phyloP scores from a whole-genome alignment of 2,329 filamentous ascomycete genomes.

The Xylaria sp. region DNA sequence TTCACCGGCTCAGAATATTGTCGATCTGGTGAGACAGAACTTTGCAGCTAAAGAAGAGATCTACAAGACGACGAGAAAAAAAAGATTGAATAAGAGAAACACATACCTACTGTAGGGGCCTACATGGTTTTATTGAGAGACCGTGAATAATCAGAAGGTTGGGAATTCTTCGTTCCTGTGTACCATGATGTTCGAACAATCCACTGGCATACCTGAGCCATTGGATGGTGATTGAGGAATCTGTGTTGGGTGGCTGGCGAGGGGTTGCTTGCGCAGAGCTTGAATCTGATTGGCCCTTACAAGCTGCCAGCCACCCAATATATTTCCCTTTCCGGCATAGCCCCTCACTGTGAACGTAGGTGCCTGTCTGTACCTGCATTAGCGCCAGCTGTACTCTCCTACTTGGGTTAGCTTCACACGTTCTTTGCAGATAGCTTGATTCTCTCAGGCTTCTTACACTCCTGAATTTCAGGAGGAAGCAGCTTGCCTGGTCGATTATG shows the following conservation, averaged over 20 bases:
- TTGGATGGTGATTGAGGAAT: constrained; percentile 5
- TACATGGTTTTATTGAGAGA: constrained; percentile 41
- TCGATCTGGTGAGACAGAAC: constrained; percentile 14
- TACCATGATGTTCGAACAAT: neutral
- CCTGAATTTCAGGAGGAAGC: neutral
- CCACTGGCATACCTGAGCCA: neutral
- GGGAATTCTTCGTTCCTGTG: constrained; percentile 18
- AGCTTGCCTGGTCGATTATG: neutral
- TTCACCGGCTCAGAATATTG: constrained; percentile 17
- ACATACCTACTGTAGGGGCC: constrained; percentile 23
- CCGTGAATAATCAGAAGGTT: constrained; percentile 38
- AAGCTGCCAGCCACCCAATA: constrained; percentile 28
- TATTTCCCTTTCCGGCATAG: constrained; percentile 7
- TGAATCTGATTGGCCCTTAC: constrained; percentile 28
- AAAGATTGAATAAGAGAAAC: neutral
- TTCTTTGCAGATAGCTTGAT: neutral
- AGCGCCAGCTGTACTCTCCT: neutral
- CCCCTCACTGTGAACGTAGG: neutral
- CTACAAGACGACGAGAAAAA: constrained; percentile 27
- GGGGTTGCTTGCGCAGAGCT: constrained; percentile 3
- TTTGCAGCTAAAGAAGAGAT: constrained; percentile 31
- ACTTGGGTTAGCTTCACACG: neutral
- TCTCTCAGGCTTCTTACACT: too few relatives aligned
- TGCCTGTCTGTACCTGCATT: constrained; percentile 31
- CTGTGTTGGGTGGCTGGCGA: constrained; percentile 29